Conservation (phyloP, 1,284 basidiomycete species). For the Moniliophthora roreri region DNA sequence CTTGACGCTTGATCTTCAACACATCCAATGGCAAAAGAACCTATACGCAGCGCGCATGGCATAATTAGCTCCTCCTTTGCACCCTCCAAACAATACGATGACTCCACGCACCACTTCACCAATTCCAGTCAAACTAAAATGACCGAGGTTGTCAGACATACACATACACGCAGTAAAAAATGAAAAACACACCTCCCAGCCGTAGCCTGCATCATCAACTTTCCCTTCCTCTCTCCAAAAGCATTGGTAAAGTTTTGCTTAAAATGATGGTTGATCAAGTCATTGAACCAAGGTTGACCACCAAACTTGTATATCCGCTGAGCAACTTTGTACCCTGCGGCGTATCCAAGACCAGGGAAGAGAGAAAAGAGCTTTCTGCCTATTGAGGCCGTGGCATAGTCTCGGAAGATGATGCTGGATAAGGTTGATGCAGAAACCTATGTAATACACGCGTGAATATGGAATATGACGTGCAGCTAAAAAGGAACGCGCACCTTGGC, state of each 20-base stretch:
- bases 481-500: constrained; percentile 50
- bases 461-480: no score
- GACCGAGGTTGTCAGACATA: constrained; percentile 5
- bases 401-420: constrained; percentile 84
- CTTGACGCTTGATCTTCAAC: constrained; percentile 98
- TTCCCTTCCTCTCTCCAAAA: constrained; percentile 96
- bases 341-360: constrained; percentile 98
- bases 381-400: constrained; percentile 73
- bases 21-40: constrained; percentile 93
- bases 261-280: constrained; percentile 80
- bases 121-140: constrained; percentile 83
- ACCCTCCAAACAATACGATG: background rate
- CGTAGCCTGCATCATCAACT: constrained; percentile 93
- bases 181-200: constrained; percentile 76
- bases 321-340: constrained; percentile 94
- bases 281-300: constrained; percentile 97
- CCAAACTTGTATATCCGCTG: constrained; percentile 98
- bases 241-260: constrained; percentile 76
- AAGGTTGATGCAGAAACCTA: constrained; percentile 67
- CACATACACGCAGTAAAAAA: background rate
- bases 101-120: constrained; percentile 83
- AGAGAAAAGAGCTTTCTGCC: constrained; percentile 83
- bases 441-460: no score
- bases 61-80: background rate
- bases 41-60: constrained; percentile 32